phyloP scores from a whole-genome alignment of 2,329 filamentous ascomycete genomes.

The Fusarium siculi region DNA sequence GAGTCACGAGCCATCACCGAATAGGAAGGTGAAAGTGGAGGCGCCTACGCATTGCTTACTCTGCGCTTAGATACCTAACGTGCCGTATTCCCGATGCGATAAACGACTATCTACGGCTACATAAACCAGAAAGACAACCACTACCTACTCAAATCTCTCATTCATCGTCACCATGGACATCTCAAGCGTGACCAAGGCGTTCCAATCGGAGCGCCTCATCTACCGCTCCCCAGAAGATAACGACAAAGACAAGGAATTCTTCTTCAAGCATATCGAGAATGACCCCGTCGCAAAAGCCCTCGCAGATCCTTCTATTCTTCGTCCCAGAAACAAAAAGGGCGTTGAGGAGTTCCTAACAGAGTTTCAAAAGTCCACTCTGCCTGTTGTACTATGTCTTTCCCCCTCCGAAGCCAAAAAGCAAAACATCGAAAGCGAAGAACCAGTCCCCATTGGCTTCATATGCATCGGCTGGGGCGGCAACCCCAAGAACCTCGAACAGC shows the following conservation, averaged over 20 bases:
- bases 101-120: neutral
- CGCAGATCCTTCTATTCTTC: neutral
- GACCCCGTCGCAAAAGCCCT: slow-evolving; percentile 16
- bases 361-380: neutral
- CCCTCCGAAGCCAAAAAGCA: neutral
- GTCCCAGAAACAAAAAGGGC: neutral
- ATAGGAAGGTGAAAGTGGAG: slow-evolving; percentile 3
- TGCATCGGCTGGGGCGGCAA: slow-evolving; percentile 12
- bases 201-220: slow-evolving; percentile 24
- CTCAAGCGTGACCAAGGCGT: neutral
- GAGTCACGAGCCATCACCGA: slow-evolving; percentile 2
- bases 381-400: slow-evolving; percentile 13
- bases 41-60: neutral
- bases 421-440: neutral
- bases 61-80: neutral
- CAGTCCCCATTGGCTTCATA: slow-evolving; percentile 16
- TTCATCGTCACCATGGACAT: slow-evolving; percentile 11
- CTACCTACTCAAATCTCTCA: too few species aligned
- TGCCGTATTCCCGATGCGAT: neutral
- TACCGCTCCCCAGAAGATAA: slow-evolving; percentile 26
- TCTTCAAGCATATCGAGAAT: slow-evolving; percentile 17
- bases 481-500: neutral
- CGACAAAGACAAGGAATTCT: slow-evolving; percentile 19
- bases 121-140: neutral
- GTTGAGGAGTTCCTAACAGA: neutral